A percentile compares a stretch with the other conserved stretches of the same genome.
Conservation (phyloP, 352 stramenopile genomes). For the Nothophytophthora sp. region DNA sequence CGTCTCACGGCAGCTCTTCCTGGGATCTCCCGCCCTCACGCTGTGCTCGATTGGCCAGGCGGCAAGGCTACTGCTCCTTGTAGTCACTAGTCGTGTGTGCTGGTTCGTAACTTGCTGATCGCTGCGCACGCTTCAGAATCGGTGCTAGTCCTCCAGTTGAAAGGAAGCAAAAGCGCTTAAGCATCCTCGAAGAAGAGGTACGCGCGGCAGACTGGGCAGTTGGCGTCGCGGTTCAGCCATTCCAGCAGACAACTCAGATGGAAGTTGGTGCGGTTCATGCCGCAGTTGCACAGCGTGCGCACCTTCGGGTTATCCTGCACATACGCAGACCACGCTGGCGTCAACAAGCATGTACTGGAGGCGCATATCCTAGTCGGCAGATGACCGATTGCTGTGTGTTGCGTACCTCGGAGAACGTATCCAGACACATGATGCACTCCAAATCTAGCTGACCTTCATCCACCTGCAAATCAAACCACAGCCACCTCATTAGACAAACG, state of each 20-base stretch:
- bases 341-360: background rate
- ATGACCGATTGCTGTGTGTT: conserved; percentile 12
- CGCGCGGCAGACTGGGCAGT: conserved; percentile 84
- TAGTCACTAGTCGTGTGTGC: background rate
- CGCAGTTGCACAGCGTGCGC: conserved; percentile 85
- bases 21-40: background rate
- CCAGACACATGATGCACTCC: conserved; percentile 89
- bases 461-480: conserved; percentile 43
- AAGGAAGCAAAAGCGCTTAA: conserved; percentile 24
- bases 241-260: conserved; percentile 88
- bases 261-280: conserved; percentile 91
- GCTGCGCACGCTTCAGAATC: conserved; percentile 15
- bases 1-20: too few relatives aligned
- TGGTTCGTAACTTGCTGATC: too few relatives aligned
- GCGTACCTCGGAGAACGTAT: conserved; percentile 58
- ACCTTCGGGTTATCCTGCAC: conserved; percentile 74
- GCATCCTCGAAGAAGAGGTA: conserved; percentile 89
- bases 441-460: conserved; percentile 67
- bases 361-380: background rate
- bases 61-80: background rate
- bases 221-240: conserved; percentile 84
- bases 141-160: background rate
- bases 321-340: background rate
- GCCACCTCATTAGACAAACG: conserved; percentile 6
- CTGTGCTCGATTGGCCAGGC: background rate